Evolutionary conservation across 805 yeast species (phyloP).

Genomic region (Tetrapisispora fleetii): DNA sequence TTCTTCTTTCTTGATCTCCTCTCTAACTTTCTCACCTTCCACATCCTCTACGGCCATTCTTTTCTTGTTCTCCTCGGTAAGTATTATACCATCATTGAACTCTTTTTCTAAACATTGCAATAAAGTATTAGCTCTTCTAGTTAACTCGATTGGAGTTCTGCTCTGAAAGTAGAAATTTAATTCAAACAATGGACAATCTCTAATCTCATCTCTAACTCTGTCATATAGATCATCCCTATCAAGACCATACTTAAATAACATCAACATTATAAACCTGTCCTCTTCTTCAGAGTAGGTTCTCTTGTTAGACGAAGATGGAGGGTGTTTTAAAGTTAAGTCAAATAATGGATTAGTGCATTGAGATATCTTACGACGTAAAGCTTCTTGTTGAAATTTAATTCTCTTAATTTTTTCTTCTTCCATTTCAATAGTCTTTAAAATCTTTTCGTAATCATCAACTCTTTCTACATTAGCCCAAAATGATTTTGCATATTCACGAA

Average conservation of each 20-base stretch:
- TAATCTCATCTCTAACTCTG: conserved; percentile 60
- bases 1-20: conserved; percentile 12
- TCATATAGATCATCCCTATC: conserved; percentile 76
- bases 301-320: conserved; percentile 45
- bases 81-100: conserved; percentile 32
- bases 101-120: conserved; percentile 70
- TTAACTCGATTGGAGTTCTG: conserved; percentile 65
- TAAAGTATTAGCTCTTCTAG: conserved; percentile 73
- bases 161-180: conserved; percentile 83
- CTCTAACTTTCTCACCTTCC: conserved; percentile 18
- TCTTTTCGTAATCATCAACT: conserved; percentile 84
- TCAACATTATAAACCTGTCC: conserved; percentile 77
- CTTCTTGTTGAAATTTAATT: conserved; percentile 61
- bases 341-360: conserved; percentile 67
- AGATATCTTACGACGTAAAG: conserved; percentile 64
- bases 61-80: conserved; percentile 18
- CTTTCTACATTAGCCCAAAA: conserved; percentile 76
- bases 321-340: conserved; percentile 61
- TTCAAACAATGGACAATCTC: conserved; percentile 67
- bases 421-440: conserved; percentile 65
- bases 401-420: conserved; percentile 79
- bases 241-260: conserved; percentile 69
- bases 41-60: conserved; percentile 25
- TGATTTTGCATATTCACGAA: conserved; percentile 60
- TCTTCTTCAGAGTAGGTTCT: conserved; percentile 79